These are phyloP conservation scores for Omphalea diandra DNA, from an alignment of 441 rosid species.

Conservation along the genomic window DNA sequence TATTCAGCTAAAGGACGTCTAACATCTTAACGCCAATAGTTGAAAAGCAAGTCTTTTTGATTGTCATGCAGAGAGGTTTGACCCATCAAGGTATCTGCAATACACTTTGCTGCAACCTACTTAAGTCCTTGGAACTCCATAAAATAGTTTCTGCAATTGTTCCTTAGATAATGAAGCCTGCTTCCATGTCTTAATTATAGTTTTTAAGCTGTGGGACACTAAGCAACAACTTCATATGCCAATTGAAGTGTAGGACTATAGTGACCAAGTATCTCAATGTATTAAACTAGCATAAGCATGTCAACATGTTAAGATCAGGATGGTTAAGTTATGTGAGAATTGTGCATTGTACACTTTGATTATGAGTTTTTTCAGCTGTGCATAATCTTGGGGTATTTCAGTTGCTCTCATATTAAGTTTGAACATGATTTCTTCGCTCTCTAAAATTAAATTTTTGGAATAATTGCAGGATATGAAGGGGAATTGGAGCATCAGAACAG, in stretches of 20 bases:
- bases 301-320: neutral
- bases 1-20: neutral
- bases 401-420: neutral
- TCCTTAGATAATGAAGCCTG: neutral
- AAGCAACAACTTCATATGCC: neutral
- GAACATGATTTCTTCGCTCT: neutral
- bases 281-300: neutral
- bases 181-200: neutral
- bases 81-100: neutral
- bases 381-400: neutral
- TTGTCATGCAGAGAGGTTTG: neutral
- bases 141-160: neutral
- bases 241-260: neutral
- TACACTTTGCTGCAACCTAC: neutral
- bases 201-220: neutral
- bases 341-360: neutral
- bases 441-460: conserved; percentile 4
- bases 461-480: conserved; percentile 84
- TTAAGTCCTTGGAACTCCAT: neutral
- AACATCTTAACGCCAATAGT: neutral
- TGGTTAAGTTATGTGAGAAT: neutral
- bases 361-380: neutral
- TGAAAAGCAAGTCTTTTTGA: neutral
- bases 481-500: conserved; percentile 69
- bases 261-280: neutral